These are phyloP conservation scores for Lentinula edodes DNA, from an alignment of 768 basidiomycete species.

Conservation along the genomic window DNA sequence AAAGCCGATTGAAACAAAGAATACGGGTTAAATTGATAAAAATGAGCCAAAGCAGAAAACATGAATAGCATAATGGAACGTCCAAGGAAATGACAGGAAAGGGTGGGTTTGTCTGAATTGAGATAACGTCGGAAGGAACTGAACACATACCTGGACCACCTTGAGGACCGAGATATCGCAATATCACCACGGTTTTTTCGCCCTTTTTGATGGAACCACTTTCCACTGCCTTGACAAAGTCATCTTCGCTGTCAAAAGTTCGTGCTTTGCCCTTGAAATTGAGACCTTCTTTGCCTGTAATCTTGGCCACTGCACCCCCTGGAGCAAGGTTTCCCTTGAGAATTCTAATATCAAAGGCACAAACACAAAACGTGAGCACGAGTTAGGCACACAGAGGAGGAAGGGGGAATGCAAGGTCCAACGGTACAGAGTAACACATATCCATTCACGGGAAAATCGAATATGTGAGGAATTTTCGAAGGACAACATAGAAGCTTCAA, in stretches of 20 bases:
- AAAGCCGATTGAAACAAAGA: background rate
- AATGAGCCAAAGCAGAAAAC: background rate
- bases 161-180: conserved; percentile 94
- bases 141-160: conserved; percentile 71
- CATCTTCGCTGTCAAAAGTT: conserved; percentile 87
- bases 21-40: background rate
- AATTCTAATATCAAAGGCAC: conserved; percentile 46
- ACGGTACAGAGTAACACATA: background rate
- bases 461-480: background rate
- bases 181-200: conserved; percentile 93
- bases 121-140: background rate
- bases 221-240: conserved; percentile 85
- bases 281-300: conserved; percentile 93
- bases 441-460: background rate
- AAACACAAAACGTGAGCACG: background rate
- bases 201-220: conserved; percentile 84
- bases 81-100: background rate
- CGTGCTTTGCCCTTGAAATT: conserved; percentile 89
- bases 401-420: conserved; percentile 6
- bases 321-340: conserved; percentile 90
- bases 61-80: conserved; percentile 5
- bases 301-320: conserved; percentile 94
- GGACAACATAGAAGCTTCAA: background rate
- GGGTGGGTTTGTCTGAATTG: background rate
- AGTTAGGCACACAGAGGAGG: conserved; percentile 10